A percentile compares a stretch with the other conserved stretches of the same genome.
These are phyloP conservation scores for Yamadazyma jaroonii DNA, from an alignment of 1,139 yeast genomes.

Conservation along the genomic window DNA sequence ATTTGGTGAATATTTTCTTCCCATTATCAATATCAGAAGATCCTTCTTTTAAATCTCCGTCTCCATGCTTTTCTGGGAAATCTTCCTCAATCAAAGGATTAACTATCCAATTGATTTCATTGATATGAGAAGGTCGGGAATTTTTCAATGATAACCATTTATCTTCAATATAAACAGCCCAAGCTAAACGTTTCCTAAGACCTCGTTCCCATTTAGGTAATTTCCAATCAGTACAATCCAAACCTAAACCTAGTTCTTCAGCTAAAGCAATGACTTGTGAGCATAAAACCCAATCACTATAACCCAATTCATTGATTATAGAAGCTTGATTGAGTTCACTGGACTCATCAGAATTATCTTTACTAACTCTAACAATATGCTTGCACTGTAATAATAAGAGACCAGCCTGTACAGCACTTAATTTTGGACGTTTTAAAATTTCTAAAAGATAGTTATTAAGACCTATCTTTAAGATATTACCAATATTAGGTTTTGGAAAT, in stretches of 20 bases:
- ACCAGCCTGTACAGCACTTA: conserved; percentile 82
- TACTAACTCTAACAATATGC: conserved; percentile 27
- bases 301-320: conserved; percentile 38
- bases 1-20: conserved; percentile 63
- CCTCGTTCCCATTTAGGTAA: conserved; percentile 93
- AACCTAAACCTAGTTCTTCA: conserved; percentile 82
- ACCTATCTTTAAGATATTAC: conserved; percentile 43
- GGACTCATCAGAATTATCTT: conserved; percentile 5
- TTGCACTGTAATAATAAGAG: conserved; percentile 65
- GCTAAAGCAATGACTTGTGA: conserved; percentile 84
- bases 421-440: conserved; percentile 67
- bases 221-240: conserved; percentile 85
- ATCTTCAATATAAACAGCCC: conserved; percentile 91
- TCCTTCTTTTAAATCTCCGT: conserved; percentile 57
- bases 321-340: conserved; percentile 3
- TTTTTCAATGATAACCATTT: conserved; percentile 82
- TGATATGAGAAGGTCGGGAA: conserved; percentile 75
- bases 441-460: conserved; percentile 63
- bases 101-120: conserved; percentile 69
- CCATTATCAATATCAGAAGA: conserved; percentile 73
- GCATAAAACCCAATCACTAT: conserved; percentile 80
- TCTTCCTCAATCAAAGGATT: conserved; percentile 64
- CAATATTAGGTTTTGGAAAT: conserved; percentile 65
- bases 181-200: conserved; percentile 75
- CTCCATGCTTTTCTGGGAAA: conserved; percentile 67